Percentiles rank a stretch among this genome's conserved stretches.
Conservation (phyloP, 345 rosid species). For the Mercurialis annua region DNA sequence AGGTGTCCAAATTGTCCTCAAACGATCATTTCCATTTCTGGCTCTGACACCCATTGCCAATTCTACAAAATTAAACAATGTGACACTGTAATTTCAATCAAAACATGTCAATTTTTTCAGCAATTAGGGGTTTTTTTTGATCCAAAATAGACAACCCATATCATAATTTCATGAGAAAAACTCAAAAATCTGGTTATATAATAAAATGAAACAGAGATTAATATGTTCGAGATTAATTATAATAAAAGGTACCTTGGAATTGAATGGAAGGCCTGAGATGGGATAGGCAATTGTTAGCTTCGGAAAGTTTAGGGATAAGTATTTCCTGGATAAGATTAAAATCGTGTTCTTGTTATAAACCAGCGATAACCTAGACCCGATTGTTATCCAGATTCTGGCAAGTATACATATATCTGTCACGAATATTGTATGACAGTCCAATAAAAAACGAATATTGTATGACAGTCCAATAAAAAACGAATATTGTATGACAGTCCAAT, state of each 20-base stretch:
- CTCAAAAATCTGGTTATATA: neutral
- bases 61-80: neutral
- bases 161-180: neutral
- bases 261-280: conserved; percentile 10
- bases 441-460: neutral
- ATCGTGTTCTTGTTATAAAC: conserved; percentile 4
- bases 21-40: conserved; percentile 36
- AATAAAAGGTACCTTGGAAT: conserved; percentile 8
- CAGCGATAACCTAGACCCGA: conserved; percentile 12
- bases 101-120: neutral
- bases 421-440: neutral
- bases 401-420: neutral
- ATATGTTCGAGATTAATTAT: neutral
- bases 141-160: neutral
- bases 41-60: conserved; percentile 35
- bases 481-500: neutral
- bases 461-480: neutral
- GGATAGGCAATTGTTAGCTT: neutral
- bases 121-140: neutral
- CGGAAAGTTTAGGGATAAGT: conserved; percentile 42
- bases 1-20: conserved; percentile 81
- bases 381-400: neutral
- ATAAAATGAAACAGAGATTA: neutral
- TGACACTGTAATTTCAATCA: neutral
- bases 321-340: conserved; percentile 33